Percentiles rank a stretch among this genome's conserved stretches.
Conservation (phyloP, 2,329 filamentous ascomycete genomes). For the Geoglossum cookeanum region DNA sequence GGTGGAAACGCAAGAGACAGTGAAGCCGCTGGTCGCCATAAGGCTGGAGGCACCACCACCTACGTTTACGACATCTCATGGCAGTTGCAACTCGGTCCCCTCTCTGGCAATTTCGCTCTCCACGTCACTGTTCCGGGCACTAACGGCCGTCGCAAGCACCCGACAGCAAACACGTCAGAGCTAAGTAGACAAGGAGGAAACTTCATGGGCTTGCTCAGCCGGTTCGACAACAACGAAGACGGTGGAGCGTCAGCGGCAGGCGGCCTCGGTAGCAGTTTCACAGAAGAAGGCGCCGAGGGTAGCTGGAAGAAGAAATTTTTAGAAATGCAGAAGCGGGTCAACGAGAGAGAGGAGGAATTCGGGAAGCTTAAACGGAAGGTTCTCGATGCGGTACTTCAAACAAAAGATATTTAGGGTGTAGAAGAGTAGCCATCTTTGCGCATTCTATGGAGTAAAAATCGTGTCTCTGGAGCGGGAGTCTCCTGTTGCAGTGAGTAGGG, state of each 20-base stretch:
- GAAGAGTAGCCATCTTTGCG: background rate
- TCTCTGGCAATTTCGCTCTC: background rate
- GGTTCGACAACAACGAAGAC: background rate
- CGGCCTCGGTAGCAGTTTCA: background rate
- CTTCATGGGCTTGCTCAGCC: background rate
- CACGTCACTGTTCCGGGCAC: background rate
- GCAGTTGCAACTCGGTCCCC: background rate
- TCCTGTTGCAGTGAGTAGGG: background rate
- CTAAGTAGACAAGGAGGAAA: background rate
- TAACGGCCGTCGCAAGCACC: background rate
- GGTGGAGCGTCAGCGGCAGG: background rate
- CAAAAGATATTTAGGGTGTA: background rate
- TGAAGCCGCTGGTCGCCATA: background rate
- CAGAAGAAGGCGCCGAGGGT: background rate
- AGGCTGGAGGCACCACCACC: background rate
- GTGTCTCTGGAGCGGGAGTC: background rate
- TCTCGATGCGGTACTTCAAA: background rate
- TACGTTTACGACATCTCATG: constrained; percentile 3
- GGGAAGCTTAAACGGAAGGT: background rate
- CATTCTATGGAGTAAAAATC: background rate
- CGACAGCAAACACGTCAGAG: background rate
- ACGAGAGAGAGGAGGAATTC: constrained; percentile 2
- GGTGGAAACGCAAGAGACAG: background rate
- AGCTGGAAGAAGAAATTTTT: constrained; percentile 4
- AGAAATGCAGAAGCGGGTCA: background rate